Conservation (phyloP, 2,329 filamentous ascomycete genomes). For the Scedosporium aurantiacum region DNA sequence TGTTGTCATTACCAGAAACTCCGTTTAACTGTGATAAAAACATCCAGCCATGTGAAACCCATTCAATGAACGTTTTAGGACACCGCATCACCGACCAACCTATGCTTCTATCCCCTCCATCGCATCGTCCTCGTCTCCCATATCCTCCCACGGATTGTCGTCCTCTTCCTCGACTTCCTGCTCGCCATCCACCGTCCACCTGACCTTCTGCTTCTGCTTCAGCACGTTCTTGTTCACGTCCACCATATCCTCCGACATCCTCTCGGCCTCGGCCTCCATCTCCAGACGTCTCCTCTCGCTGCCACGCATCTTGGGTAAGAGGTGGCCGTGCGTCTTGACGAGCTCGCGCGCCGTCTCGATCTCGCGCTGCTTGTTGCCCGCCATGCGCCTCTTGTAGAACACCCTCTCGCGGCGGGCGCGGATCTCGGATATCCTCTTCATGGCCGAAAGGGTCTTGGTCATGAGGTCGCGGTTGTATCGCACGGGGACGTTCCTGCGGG, state of each 20-base stretch:
- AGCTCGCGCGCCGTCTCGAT: conserved; percentile 73
- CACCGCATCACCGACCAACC: not conserved
- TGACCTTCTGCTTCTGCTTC: conserved; percentile 10
- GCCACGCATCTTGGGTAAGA: conserved; percentile 64
- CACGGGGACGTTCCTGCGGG: conserved; percentile 84
- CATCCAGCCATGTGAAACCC: conserved; percentile 9
- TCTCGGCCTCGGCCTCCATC: conserved; percentile 7
- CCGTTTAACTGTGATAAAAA: conserved; percentile 2
- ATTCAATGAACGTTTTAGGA: not conserved
- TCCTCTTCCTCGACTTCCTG: conserved; percentile 14
- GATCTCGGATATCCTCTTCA: conserved; percentile 85
- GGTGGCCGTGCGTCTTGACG: conserved; percentile 83
- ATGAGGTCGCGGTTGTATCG: conserved; percentile 94
- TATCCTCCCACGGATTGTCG: conserved; percentile 19
- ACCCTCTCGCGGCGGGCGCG: conserved; percentile 70
- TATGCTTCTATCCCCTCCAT: conserved; percentile 31
- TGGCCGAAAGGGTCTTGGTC: conserved; percentile 77
- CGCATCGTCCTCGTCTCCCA: conserved; percentile 22
- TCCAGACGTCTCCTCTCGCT: conserved; percentile 48
- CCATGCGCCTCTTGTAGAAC: conserved; percentile 91
- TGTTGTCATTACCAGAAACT: conserved; percentile 5
- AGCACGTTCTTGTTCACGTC: conserved; percentile 32
- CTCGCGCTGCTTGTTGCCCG: conserved; percentile 76
- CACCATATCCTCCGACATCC: conserved; percentile 7
- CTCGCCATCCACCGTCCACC: conserved; percentile 14